phyloP scores from a whole-genome alignment of 371 early-diverging fungal genomes.

The Cokeromyces recurvatus region DNA sequence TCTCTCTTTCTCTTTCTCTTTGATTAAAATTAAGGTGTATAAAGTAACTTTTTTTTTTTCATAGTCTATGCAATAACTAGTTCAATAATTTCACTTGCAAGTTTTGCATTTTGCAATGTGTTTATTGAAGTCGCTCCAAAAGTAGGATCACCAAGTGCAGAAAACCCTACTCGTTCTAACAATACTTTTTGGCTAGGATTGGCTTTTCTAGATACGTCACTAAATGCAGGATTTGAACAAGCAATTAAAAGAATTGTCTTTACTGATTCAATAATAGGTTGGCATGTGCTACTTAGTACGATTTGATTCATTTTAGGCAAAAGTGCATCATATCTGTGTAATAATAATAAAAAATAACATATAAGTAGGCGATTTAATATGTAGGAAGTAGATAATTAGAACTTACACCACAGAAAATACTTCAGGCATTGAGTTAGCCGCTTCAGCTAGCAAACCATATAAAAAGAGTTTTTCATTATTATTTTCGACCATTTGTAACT shows the following conservation, averaged over 20 bases:
- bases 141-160: slow-evolving; percentile 37
- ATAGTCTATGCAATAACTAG: slow-evolving; percentile 49
- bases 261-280: slow-evolving; percentile 69
- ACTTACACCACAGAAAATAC: slow-evolving; percentile 72
- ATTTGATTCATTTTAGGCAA: slow-evolving; percentile 77
- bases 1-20: no score
- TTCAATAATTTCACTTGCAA: slow-evolving; percentile 61
- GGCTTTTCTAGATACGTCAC: slow-evolving; percentile 34
- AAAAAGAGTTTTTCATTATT: slow-evolving; percentile 83
- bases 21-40: no score
- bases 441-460: slow-evolving; percentile 81
- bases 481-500: slow-evolving; percentile 78
- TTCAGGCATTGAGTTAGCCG: slow-evolving; percentile 71
- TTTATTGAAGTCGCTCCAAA: slow-evolving; percentile 46
- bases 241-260: slow-evolving; percentile 76
- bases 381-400: no score
- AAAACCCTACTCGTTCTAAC: slow-evolving; percentile 54
- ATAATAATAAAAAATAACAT: background rate
- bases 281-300: slow-evolving; percentile 62
- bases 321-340: slow-evolving; percentile 57
- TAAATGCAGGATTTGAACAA: slow-evolving; percentile 58
- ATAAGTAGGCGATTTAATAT: no score
- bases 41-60: no score
- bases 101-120: slow-evolving; percentile 44
- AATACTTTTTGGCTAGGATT: slow-evolving; percentile 44